Evolutionary conservation across 768 basidiomycete genomes (phyloP), one percentile per base, ranked within the genome.

Genomic region (Tricholoma sp.): DNA sequence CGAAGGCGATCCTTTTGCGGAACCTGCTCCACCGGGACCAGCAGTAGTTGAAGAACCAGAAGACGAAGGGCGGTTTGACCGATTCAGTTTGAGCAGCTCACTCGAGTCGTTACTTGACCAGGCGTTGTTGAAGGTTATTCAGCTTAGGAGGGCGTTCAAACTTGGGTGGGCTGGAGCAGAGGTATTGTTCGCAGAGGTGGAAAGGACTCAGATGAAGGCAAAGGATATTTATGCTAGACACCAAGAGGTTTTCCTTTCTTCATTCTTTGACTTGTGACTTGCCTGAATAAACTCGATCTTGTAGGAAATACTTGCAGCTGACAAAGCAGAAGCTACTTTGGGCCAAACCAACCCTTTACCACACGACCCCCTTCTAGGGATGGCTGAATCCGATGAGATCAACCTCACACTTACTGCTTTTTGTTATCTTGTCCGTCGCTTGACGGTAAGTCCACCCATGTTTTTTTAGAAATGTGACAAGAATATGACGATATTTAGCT

Each of bases 101-200:
- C 68, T 90, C 29, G 85, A 88, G 63, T 74, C 81, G 2, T 67
- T 88, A 43, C 70, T 89, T 58, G 79, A 86, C 53, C 74, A 83
- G 52, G 74, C 78, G 8, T 78, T 89, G 57, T 64, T 84, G 24
- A 77, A 74, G 47, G 63, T 88, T 16, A 67, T 89, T 21, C 77
- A 77, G 56, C 64, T 83, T 2, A 72, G 86, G 45, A 64, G 78
- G 32, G 73, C 73, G 61, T 84, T 80, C 60, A 71, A 71, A 4
- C 68, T 86, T 11, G 84, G 85, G 11, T 90, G 87, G 87, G 84
- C 86, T 2, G 85, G 81, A 3, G 87, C 86, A 3, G 88, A 89
- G 63, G 61, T 75, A 16, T 70, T 88, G 49, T 66, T 76, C 47
- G 65, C 74, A 52, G 72, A 77, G 63, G 67, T 76, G 9, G 80